Evolutionary conservation across 2,329 filamentous ascomycete species (phyloP).

Genomic region (Metarhizium album): DNA sequence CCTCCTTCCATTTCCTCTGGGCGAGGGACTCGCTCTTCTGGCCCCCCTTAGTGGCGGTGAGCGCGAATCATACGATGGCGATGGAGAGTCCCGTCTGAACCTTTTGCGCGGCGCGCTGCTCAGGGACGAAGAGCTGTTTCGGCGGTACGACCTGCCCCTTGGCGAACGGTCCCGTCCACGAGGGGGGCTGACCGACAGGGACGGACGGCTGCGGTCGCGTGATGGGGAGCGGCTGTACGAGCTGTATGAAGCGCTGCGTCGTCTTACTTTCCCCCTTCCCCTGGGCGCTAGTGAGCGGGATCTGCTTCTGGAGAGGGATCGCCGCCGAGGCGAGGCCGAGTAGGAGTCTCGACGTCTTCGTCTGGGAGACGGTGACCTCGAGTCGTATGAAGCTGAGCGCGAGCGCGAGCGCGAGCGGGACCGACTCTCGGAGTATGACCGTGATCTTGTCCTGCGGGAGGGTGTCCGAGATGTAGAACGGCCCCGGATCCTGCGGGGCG

Average conservation of each 20-base stretch:
- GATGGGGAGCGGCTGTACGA: slow-evolving; percentile 4
- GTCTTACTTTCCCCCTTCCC: neutral
- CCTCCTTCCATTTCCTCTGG: slow-evolving; percentile 12
- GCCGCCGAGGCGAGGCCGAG: slow-evolving; percentile 5
- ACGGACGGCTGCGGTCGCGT: neutral
- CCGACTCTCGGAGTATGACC: slow-evolving; percentile 6
- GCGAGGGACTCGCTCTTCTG: slow-evolving; percentile 1
- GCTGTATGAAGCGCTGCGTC: slow-evolving; percentile 2
- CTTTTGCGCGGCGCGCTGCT: slow-evolving; percentile 1
- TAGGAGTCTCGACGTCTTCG: slow-evolving; percentile 3
- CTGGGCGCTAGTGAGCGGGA: neutral
- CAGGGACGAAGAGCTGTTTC: slow-evolving; percentile 6
- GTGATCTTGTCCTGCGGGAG: neutral
- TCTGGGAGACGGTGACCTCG: slow-evolving; percentile 1
- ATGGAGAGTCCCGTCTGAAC: neutral
- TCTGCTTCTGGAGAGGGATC: slow-evolving; percentile 1
- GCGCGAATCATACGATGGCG: slow-evolving; percentile 2
- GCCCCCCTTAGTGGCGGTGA: slow-evolving; percentile 1
- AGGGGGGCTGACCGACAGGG: neutral
- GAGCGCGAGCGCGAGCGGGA: slow-evolving; percentile 5
- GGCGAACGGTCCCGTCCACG: neutral
- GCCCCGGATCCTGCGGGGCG: slow-evolving; percentile 2
- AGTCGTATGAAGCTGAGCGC: slow-evolving; percentile 3
- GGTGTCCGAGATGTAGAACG: slow-evolving; percentile 7
- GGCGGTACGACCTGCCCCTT: neutral